phyloP scores from a whole-genome alignment of 2,329 filamentous ascomycete species.

The Penicillium sp. region DNA sequence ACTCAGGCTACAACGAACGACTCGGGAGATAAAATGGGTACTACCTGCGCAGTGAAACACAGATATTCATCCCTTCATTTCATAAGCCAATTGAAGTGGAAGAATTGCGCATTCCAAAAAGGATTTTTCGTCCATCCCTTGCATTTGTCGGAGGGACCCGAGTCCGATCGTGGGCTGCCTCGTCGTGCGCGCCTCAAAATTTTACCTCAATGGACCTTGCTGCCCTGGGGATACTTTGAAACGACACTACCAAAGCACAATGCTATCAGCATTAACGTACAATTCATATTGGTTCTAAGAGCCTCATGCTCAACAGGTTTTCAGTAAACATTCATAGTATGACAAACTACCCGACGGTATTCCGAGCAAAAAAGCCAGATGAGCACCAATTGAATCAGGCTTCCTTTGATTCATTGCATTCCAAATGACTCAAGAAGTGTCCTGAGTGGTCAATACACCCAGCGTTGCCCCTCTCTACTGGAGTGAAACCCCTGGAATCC shows the following conservation, averaged over 20 bases:
- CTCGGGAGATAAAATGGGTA: neutral
- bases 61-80: neutral
- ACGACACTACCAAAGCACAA: too few species aligned
- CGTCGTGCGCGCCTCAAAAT: neutral
- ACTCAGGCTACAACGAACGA: too few species aligned
- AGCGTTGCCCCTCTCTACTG: neutral
- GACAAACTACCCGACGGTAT: neutral
- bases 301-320: too few species aligned
- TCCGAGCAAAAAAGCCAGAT: neutral
- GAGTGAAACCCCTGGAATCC: constrained; percentile 13
- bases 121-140: neutral
- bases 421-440: neutral
- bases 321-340: neutral
- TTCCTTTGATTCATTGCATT: constrained; percentile 5
- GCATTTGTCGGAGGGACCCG: neutral
- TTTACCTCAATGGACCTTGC: too few species aligned
- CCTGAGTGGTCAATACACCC: neutral
- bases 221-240: too few species aligned
- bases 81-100: neutral
- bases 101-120: neutral
- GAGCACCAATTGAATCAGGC: neutral
- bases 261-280: too few species aligned
- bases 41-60: neutral
- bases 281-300: too few species aligned
- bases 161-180: neutral